These are phyloP conservation scores for Quercus ilex DNA, from an alignment of 306 rosid species.

Conservation along the genomic window DNA sequence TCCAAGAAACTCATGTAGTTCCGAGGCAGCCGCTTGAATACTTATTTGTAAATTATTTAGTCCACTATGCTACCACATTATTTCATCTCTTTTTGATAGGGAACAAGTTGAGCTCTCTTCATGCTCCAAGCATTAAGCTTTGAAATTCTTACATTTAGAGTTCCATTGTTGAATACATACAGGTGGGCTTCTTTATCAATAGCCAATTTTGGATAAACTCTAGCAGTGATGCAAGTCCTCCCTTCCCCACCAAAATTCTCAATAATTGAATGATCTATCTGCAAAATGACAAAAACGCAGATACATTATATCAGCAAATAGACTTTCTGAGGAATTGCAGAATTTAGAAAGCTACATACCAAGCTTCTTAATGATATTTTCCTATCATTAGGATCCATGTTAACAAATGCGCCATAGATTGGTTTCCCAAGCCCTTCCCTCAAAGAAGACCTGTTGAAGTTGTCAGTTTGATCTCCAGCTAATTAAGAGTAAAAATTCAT, in stretches of 20 bases:
- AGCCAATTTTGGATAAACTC: slow-evolving; percentile 67
- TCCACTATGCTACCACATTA: too few relatives aligned
- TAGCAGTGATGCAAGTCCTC: slow-evolving; percentile 51
- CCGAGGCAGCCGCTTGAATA: too few relatives aligned
- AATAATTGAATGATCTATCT: slow-evolving; percentile 69
- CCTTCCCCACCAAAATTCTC: slow-evolving; percentile 78
- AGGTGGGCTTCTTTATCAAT: slow-evolving; percentile 45
- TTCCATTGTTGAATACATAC: slow-evolving; percentile 60
- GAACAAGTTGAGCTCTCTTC: slow-evolving; percentile 41
- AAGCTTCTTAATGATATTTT: slow-evolving; percentile 58
- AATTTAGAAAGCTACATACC: slow-evolving; percentile 31
- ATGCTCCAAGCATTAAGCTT: slow-evolving; percentile 63
- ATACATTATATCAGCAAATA: not conserved
- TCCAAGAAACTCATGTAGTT: too few relatives aligned
- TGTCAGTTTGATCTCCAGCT: not conserved
- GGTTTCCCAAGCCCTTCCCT: slow-evolving; percentile 46
- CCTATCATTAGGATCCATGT: slow-evolving; percentile 36
- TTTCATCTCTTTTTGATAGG: slow-evolving; percentile 3
- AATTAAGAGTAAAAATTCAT: not conserved
- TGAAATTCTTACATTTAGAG: slow-evolving; percentile 31
- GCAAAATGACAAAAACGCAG: slow-evolving; percentile 11
- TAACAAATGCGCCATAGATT: slow-evolving; percentile 50
- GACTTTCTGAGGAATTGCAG: too few relatives aligned
- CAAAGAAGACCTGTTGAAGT: slow-evolving; percentile 53
- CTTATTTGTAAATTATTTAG: too few relatives aligned